A percentile compares a stretch with the other conserved stretches of the same genome.
These are phyloP conservation scores for Hamamelis virginiana DNA, from an alignment of 164 flowering plant genomes.

Conservation along the genomic window DNA sequence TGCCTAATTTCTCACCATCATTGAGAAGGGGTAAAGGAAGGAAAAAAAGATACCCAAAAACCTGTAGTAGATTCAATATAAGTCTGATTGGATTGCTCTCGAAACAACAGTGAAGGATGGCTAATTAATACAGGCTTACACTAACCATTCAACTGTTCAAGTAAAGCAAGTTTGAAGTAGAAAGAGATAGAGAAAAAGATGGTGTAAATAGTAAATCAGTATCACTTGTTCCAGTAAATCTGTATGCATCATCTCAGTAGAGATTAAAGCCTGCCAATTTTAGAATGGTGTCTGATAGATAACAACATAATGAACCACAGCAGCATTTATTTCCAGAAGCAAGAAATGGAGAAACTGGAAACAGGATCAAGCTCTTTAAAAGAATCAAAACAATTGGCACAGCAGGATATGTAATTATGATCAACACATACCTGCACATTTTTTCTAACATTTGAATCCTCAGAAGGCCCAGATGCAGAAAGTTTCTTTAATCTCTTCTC, in stretches of 20 bases:
- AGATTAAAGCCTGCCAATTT: not conserved
- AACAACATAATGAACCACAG: not conserved
- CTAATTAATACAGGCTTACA: not conserved
- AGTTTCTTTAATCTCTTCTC: constrained; percentile 75
- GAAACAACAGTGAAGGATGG: not conserved
- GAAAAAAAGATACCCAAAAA: no score
- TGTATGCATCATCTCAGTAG: not conserved
- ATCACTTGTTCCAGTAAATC: not conserved
- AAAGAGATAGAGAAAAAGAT: no score
- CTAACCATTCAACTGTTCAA: not conserved
- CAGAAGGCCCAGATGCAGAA: constrained; percentile 74
- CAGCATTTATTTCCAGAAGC: not conserved
- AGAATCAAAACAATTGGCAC: not conserved
- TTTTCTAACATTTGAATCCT: constrained; percentile 87
- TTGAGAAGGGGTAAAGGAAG: not conserved
- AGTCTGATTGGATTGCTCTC: not conserved
- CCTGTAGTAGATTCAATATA: not conserved
- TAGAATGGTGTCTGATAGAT: not conserved
- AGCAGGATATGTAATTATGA: no score
- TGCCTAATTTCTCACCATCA: not conserved
- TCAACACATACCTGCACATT: constrained; percentile 74
- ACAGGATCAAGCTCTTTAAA: not conserved
- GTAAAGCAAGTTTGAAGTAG: not conserved
- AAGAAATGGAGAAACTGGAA: not conserved
- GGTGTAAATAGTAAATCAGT: no score